A percentile compares a stretch with the other conserved stretches of the same genome.
Conservation (phyloP, 2,329 filamentous ascomycete species). For the Pestalotiopsis fici region DNA sequence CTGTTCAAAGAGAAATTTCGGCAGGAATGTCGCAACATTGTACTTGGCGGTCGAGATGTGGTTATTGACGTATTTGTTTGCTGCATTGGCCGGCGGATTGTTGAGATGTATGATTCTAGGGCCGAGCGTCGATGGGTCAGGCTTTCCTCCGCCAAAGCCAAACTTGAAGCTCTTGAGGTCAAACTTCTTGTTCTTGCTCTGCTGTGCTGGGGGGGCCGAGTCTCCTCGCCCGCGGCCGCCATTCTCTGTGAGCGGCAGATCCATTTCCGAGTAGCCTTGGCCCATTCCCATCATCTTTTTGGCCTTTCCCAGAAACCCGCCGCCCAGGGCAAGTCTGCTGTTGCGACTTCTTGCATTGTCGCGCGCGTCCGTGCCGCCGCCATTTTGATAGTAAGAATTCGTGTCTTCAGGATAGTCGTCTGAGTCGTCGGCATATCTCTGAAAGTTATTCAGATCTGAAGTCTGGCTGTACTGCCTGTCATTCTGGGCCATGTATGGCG, state of each 20-base stretch:
- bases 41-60: constrained; percentile 98
- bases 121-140: constrained; percentile 87
- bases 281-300: constrained; percentile 92
- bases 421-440: constrained; percentile 84
- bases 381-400: constrained; percentile 81
- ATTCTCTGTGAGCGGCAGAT: constrained; percentile 84
- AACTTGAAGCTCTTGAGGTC: constrained; percentile 84
- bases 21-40: constrained; percentile 88
- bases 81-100: constrained; percentile 88
- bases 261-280: constrained; percentile 91
- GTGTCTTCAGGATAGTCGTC: constrained; percentile 81
- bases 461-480: constrained; percentile 68
- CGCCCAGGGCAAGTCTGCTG: constrained; percentile 84
- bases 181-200: constrained; percentile 59
- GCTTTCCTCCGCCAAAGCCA: constrained; percentile 80
- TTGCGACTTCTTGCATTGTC: constrained; percentile 75
- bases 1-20: constrained; percentile 97
- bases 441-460: constrained; percentile 83
- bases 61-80: constrained; percentile 92
- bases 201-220: constrained; percentile 27
- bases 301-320: constrained; percentile 81
- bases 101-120: constrained; percentile 94
- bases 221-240: constrained; percentile 40
- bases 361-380: constrained; percentile 50
- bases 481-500: constrained; percentile 43